Percentiles rank a stretch among this genome's conserved stretches.
Conservation (phyloP, 345 rosid genomes). For the Murraya koenigii region DNA sequence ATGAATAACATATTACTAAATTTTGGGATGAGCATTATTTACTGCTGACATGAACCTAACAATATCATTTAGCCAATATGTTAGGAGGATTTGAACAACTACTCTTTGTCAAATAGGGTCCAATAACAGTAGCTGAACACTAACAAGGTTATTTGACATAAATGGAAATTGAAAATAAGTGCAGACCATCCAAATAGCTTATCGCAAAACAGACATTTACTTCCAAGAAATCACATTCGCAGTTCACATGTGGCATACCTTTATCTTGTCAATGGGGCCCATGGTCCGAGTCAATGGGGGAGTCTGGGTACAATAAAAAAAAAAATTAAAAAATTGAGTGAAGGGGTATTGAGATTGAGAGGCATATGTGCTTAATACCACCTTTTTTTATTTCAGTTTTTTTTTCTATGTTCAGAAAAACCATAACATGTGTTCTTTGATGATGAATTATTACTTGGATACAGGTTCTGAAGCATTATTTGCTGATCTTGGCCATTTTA, state of each 20-base stretch:
- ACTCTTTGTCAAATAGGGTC: background rate
- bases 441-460: background rate
- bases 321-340: background rate
- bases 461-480: constrained; percentile 88
- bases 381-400: background rate
- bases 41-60: background rate
- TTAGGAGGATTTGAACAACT: background rate
- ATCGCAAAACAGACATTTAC: no score
- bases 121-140: background rate
- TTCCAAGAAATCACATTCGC: no score
- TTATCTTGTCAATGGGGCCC: background rate
- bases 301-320: no score
- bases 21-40: background rate
- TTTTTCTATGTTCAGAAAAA: background rate
- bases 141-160: background rate
- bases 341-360: background rate
- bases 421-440: background rate
- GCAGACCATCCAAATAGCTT: no score
- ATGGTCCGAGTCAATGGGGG: no score
- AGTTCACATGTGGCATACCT: no score
- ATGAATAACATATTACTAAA: no score
- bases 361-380: background rate
- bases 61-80: background rate
- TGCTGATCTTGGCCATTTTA: constrained; percentile 91
- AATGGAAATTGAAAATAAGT: no score